phyloP scores from a whole-genome alignment of 2,329 filamentous ascomycete species.

The Phialophora macrospora region DNA sequence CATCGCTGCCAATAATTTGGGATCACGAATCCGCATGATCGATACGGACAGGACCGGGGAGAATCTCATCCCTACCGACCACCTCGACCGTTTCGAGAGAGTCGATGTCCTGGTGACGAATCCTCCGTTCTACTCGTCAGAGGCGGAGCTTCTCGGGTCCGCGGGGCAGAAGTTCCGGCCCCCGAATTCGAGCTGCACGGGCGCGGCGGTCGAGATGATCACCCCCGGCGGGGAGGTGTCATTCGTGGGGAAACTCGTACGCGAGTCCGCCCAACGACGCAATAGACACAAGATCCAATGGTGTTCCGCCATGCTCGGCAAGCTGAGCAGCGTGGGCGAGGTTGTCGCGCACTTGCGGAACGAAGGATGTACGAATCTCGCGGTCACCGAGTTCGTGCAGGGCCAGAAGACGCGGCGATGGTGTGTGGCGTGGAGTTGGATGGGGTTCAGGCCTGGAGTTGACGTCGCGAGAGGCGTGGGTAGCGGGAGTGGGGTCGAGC shows the following conservation, averaged over 20 bases:
- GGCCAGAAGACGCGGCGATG: constrained; percentile 80
- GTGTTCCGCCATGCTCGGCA: constrained; percentile 93
- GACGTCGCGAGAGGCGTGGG: constrained; percentile 48
- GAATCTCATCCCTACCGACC: constrained; percentile 63
- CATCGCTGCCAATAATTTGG: constrained; percentile 67
- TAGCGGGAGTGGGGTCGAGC: constrained; percentile 48
- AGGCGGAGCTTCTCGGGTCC: constrained; percentile 68
- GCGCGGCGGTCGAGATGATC: constrained; percentile 83
- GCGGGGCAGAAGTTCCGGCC: constrained; percentile 69
- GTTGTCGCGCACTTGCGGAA: constrained; percentile 65
- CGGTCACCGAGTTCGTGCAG: constrained; percentile 78
- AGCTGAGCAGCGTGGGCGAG: constrained; percentile 66
- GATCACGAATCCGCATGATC: constrained; percentile 68
- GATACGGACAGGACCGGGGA: constrained; percentile 53
- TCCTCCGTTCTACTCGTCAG: constrained; percentile 87
- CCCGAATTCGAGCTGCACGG: constrained; percentile 73
- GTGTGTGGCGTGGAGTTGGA: constrained; percentile 88
- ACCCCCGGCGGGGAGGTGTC: constrained; percentile 75
- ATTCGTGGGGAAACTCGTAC: constrained; percentile 73
- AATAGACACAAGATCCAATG: constrained; percentile 66
- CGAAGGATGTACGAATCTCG: constrained; percentile 73
- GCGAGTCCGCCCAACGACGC: constrained; percentile 52
- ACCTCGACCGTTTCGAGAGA: constrained; percentile 44
- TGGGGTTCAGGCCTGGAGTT: constrained; percentile 65
- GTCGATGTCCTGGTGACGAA: constrained; percentile 92